Base-by-base conservation (phyloP, 179 eudicot species). In the Pouteria campechiana region DNA sequence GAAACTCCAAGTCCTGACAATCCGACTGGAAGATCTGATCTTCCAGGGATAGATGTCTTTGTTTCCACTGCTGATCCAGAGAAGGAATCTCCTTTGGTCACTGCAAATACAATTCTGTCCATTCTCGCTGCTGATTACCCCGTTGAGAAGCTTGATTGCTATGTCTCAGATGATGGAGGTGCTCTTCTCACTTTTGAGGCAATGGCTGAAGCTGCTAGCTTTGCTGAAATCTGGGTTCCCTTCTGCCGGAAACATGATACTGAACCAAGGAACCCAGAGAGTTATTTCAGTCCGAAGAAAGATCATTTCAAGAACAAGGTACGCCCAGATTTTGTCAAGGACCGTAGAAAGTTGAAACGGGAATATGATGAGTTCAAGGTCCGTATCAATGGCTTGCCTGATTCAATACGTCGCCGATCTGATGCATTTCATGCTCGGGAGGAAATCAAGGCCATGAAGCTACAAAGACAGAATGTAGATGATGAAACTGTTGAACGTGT, bases 1-100 rank as follows among this genome's bases (percentile, higher is more conserved):
- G 96, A 86, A 64, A 67, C 64, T 5, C 88, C 95, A 6, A 68
- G 52, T 32, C 74, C 47, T 17, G 64, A 55, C 55, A 82, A 86
- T 55, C 93, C 93, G 4, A 79, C 89, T 4, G 96, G 93, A 54
- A 86, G 71, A 54, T 86, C 96, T 12, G 96, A 86, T 61, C 81
- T 86, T 27, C 96, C 96, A 14, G 96, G 93, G 13, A 51, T 83
- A 30, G 96, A 86, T 55, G 52, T 86, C 42, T 86, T 82, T 47
- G 96, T 86, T 40, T 86, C 96, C 4, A 86, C 96, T 42, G 96
- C 96, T 14, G 96, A 86, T 70, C 96, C 96, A 0, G 96, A 86
- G 47, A 86, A 86, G 64, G 96, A 86, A 58, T 93, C 96, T n/a
- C 96, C 96, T 42, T 85, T 86, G 30, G 93, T 79, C 44, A 86